These are phyloP conservation scores for Spergularia azorica DNA, from an alignment of 179 eudicot species.

Conservation along the genomic window DNA sequence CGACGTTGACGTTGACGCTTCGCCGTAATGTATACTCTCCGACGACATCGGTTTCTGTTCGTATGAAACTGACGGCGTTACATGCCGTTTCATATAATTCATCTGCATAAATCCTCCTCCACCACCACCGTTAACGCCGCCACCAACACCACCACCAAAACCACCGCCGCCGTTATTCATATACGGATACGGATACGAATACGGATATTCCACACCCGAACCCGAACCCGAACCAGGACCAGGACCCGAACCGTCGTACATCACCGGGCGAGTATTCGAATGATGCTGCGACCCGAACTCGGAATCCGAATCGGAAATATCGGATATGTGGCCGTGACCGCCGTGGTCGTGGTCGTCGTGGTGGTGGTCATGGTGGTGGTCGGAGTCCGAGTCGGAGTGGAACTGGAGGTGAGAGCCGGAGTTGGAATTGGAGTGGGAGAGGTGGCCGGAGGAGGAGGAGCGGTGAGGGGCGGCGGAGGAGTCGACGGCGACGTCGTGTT, in stretches of 20 bases:
- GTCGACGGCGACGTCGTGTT: slow-evolving; percentile 38
- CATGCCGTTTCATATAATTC: slow-evolving; percentile 67
- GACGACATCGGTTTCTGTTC: slow-evolving; percentile 54
- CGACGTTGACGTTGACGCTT: slow-evolving; percentile 34
- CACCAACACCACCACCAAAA: slow-evolving; percentile 1
- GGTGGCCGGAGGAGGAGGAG: slow-evolving; percentile 10
- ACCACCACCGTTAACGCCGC: slow-evolving; percentile 11
- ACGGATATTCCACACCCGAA: not conserved
- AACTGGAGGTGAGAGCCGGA: slow-evolving; percentile 67
- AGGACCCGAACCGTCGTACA: not conserved
- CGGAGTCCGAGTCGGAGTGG: slow-evolving; percentile 49
- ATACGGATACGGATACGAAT: not conserved
- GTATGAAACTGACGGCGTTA: slow-evolving; percentile 63
- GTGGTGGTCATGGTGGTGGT: slow-evolving; percentile 26
- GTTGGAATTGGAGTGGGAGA: slow-evolving; percentile 39
- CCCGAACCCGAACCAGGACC: no score
- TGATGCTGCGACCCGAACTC: not conserved
- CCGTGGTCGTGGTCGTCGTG: not conserved
- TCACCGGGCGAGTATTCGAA: not conserved
- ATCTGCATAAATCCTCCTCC: slow-evolving; percentile 45
- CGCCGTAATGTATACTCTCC: slow-evolving; percentile 56
- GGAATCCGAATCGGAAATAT: not conserved
- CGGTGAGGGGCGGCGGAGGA: not conserved
- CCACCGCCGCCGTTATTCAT: slow-evolving; percentile 8
- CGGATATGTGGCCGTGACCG: not conserved